Evolutionary conservation across 169 alveolate species (phyloP), one percentile per base, ranked within the genome.

Genomic region (Cryptosporidium ubiquitum): DNA sequence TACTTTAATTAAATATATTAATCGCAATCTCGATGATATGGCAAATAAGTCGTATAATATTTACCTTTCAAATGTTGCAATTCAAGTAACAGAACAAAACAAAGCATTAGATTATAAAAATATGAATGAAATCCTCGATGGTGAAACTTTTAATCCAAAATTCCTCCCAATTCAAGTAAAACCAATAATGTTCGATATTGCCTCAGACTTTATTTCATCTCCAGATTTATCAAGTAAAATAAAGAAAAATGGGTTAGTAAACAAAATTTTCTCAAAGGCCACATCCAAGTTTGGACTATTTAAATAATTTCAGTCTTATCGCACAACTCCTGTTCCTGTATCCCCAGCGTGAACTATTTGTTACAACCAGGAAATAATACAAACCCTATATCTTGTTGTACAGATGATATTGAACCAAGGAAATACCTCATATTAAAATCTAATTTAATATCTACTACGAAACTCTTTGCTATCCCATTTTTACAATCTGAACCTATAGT

Each of bases 151-250:
- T 29, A 39, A 29, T 18, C 89, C 89, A 58, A 31, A 23, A 42
- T 14, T 61, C n/a, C 49, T 44, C 12, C 89, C 89, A 20, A 79
- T 79, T 31, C 68, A 75, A 12, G 89, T 79, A 40, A 79, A 79
- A n/a, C 89, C 89, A 61, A 61, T 79, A 40, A 79, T 79, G 89
- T 79, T 79, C 33, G 89, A 79, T 79, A 58, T 61, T 60, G 89
- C 89, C 3, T 58, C 64, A 20, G 89, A 79, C 60, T 79, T 61
- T 40, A 61, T 79, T 29, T 26, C 60, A 16, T 42, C 75, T 7
- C 89, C 89, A 5, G 64, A 79, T 29, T 23, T 61, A 42, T 61
- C 61, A 20, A 42, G 10, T 42, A 57, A 64, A 64, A 26, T 37
- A 7, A 60, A 44, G 20, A 79, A 79, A 57, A 49, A 79, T 55